These are phyloP conservation scores for Micractinium sp. DNA, from an alignment of 139 green algal genomes.

Conservation along the genomic window DNA sequence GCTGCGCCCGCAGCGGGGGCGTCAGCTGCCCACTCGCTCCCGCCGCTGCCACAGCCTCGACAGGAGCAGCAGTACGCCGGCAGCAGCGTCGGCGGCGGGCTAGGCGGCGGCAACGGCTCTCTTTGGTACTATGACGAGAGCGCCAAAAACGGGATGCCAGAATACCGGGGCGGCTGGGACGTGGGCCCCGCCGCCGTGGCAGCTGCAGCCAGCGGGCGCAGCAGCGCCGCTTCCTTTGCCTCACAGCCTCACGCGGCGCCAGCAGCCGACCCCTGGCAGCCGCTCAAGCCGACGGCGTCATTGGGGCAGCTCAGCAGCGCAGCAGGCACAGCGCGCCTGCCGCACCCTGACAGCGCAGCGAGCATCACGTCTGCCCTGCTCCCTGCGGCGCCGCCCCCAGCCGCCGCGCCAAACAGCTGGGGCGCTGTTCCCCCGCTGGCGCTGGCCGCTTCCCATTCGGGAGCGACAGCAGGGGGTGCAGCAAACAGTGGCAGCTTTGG, in stretches of 20 bases:
- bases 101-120: not conserved
- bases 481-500: not conserved
- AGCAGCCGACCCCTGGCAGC: not conserved
- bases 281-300: not conserved
- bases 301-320: not conserved
- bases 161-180: conserved; percentile 14
- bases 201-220: not conserved
- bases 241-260: not conserved
- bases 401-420: not conserved
- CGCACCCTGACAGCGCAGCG: not conserved
- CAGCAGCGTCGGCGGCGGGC: not conserved
- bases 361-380: not conserved
- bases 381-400: not conserved
- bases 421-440: not conserved
- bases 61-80: not conserved
- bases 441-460: not conserved
- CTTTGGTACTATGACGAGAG: not conserved
- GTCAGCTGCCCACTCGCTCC: not conserved
- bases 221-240: not conserved
- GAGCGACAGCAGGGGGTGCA: not conserved
- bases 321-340: not conserved
- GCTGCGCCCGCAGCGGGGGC: not conserved
- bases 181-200: not conserved
- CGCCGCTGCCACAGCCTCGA: not conserved
- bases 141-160: not conserved